Evolutionary conservation across 2,329 filamentous ascomycete genomes (phyloP), one percentile per base, ranked within the genome.

Genomic region (Penicillium sp.): DNA sequence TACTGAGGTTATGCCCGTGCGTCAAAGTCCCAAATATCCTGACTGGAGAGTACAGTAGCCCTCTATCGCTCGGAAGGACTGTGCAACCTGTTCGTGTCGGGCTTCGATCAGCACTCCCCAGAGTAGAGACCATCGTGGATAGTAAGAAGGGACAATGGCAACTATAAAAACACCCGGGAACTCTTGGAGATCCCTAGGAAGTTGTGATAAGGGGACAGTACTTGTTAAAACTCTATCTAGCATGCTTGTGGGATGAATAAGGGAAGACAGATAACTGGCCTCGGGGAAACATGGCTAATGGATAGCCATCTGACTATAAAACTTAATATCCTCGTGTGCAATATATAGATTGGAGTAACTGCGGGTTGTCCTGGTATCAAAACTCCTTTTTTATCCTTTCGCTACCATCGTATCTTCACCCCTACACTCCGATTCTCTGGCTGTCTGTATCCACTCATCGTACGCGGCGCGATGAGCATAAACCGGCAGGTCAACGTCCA

Each of bases 341-440:
- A 37, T 42, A 34, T 42, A 33, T 46, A 18, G 41, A 54, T 44
- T 56, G 27, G 36, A 46, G 36, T 39, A 50, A 51, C 41, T 51
- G 49, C 44, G 37, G 52, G 43, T 37, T 58, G 51, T 49, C 50
- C 52, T 64, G 58, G 57, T 60, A 67, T 66, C 58, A 59, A 55
- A 47, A 43, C 48, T 42, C 23, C 40, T 49, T 40, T 59, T 55
- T 23, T 49, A 44, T 13, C 58, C 46, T 55, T 56, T 45, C 54
- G n/a, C n/a, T n/a, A n/a, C n/a, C n/a, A n/a, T n/a, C n/a, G n/a
- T n/a, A n/a, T n/a, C n/a, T n/a, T n/a, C n/a, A n/a, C n/a, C n/a
- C n/a, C n/a, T n/a, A n/a, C n/a, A n/a, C n/a, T n/a, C n/a, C n/a
- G n/a, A n/a, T n/a, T n/a, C n/a, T n/a, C n/a, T n/a, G n/a, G n/a